A percentile compares a stretch with the other conserved stretches of the same genome.
Evolutionary conservation across 805 yeast genomes (phyloP).

Genomic region (Lipomyces yamadae): DNA sequence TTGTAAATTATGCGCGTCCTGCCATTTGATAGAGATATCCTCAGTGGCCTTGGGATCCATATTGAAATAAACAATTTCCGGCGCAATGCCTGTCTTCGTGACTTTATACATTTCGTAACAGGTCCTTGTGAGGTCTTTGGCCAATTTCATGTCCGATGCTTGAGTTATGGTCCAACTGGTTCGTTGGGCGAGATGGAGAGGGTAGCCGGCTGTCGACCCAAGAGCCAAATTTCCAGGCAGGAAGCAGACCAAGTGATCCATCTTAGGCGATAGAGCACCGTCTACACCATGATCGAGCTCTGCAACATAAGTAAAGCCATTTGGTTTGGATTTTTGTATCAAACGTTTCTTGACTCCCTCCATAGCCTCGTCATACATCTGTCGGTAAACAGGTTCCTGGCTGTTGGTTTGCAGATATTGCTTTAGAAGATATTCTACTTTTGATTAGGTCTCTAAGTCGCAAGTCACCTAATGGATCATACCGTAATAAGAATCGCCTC

Average conservation of each 20-base stretch:
- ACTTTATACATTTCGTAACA: conserved; percentile 85
- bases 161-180: conserved; percentile 60
- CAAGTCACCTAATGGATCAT: background rate
- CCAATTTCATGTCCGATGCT: conserved; percentile 70
- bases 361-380: conserved; percentile 77
- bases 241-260: conserved; percentile 94
- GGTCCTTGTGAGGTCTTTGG: conserved; percentile 73
- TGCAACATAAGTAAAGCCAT: conserved; percentile 69
- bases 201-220: conserved; percentile 82
- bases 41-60: conserved; percentile 50
- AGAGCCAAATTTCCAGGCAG: conserved; percentile 86
- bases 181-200: conserved; percentile 58
- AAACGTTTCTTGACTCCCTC: conserved; percentile 75
- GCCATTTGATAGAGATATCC: conserved; percentile 72
- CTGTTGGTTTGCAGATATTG: conserved; percentile 80
- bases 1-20: conserved; percentile 83
- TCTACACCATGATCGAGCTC: conserved; percentile 73
- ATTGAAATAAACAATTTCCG: conserved; percentile 88
- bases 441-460: background rate
- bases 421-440: conserved; percentile 68
- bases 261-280: conserved; percentile 65
- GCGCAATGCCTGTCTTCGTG: conserved; percentile 76
- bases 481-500: conserved; percentile 91
- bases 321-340: conserved; percentile 64
- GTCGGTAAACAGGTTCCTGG: conserved; percentile 62